Evolutionary conservation across 129 eudicot species (phyloP).

Genomic region (Centella asiatica): DNA sequence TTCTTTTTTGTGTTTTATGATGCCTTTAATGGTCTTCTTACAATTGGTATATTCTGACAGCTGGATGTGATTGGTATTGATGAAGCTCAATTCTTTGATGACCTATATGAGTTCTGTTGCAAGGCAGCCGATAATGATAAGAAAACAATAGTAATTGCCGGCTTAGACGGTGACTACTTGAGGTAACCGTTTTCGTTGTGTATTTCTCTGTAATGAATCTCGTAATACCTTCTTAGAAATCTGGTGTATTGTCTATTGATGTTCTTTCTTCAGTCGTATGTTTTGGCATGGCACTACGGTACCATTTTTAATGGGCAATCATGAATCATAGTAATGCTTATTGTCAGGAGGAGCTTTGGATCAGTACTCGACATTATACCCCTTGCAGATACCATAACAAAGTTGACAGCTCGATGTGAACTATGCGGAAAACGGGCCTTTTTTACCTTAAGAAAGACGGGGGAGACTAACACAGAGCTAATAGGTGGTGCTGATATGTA

Average conservation of each 20-base stretch:
- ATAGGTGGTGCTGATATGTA: constrained; percentile 79
- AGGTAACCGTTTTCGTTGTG: constrained; percentile 32
- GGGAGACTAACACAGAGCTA: constrained; percentile 51
- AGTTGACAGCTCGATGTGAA: constrained; percentile 81
- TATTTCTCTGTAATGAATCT: neutral
- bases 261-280: neutral
- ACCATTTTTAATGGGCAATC: neutral
- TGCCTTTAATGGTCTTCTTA: no score
- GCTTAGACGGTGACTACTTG: constrained; percentile 92
- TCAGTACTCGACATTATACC: constrained; percentile 81
- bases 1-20: no score
- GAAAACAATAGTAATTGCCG: constrained; percentile 75
- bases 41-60: no score
- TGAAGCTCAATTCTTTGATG: no score
- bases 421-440: constrained; percentile 68
- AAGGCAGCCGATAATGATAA: no score
- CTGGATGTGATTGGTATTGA: no score
- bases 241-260: neutral
- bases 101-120: no score
- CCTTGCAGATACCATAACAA: constrained; percentile 74
- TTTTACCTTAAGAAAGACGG: constrained; percentile 68
- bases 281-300: neutral
- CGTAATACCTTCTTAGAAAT: no score
- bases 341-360: constrained; percentile 79
- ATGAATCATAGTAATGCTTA: neutral